Conservation (phyloP, 371 early-diverging fungal species). For the Mortierella sp. region DNA sequence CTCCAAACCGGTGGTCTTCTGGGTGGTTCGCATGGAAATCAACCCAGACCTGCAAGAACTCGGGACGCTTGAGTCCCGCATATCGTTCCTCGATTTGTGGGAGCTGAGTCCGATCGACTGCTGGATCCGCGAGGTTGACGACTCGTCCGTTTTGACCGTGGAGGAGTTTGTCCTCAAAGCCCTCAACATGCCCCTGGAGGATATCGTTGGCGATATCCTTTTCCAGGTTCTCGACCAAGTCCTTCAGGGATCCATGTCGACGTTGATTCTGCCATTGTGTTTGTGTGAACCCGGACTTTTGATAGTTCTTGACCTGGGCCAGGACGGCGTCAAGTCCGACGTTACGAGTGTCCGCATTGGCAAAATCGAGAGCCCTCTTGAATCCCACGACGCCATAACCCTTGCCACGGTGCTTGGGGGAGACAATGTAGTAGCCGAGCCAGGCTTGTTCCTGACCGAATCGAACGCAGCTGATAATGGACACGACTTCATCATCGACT, state of each 20-base stretch:
- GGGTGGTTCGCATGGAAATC: conserved; percentile 30
- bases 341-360: not conserved
- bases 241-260: conserved; percentile 22
- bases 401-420: conserved; percentile 27
- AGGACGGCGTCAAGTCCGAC: conserved; percentile 52
- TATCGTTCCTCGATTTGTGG: conserved; percentile 18
- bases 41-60: conserved; percentile 38
- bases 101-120: conserved; percentile 30
- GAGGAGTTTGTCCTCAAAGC: not conserved
- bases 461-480: conserved; percentile 30
- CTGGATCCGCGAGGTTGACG: conserved; percentile 4
- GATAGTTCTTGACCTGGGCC: conserved; percentile 46
- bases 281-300: conserved; percentile 45
- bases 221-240: conserved; percentile 14
- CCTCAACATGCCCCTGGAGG: too few species aligned
- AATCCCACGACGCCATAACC: conserved; percentile 47
- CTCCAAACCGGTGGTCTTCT: conserved; percentile 28
- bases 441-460: conserved; percentile 49
- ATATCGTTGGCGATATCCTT: conserved; percentile 10
- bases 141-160: not conserved
- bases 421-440: conserved; percentile 48
- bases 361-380: conserved; percentile 25
- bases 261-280: conserved; percentile 45
- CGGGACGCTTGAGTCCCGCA: conserved; percentile 39
- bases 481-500: conserved; percentile 10